phyloP scores from a whole-genome alignment of 2,329 filamentous ascomycete genomes.

The Boeremia lycopersici region DNA sequence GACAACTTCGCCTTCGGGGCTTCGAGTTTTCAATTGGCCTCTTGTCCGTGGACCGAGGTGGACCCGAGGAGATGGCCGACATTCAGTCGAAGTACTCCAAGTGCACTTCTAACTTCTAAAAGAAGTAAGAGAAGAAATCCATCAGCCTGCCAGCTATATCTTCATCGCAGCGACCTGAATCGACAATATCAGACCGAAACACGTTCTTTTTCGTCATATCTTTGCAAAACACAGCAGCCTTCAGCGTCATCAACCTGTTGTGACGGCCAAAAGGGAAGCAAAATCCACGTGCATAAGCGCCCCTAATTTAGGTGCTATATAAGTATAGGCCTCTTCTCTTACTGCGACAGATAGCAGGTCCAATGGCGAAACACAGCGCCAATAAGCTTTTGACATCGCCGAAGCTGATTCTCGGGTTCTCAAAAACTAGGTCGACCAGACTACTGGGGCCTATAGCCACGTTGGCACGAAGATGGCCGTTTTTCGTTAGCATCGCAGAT shows the following conservation, averaged over 20 bases:
- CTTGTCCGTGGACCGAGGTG: not conserved
- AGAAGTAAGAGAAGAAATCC: not conserved
- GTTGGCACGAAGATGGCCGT: conserved; percentile 16
- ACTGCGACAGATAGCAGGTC: not conserved
- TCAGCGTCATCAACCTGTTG: not conserved
- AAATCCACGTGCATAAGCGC: no score
- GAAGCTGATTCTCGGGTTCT: conserved; percentile 11
- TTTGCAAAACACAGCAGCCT: not conserved
- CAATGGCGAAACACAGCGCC: conserved; percentile 10
- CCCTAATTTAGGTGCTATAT: no score
- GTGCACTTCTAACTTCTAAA: not conserved
- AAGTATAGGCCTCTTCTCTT: no score
- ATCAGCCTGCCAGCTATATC: not conserved
- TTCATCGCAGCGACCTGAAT: not conserved
- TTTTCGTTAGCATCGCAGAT: conserved; percentile 28
- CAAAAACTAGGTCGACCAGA: conserved; percentile 19
- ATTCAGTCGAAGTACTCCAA: conserved; percentile 1
- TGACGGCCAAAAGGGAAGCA: no score
- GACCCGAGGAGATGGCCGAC: not conserved
- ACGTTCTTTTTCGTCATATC: not conserved
- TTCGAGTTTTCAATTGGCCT: not conserved
- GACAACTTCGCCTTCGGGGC: not conserved
- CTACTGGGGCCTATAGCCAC: conserved; percentile 17
- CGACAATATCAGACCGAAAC: not conserved
- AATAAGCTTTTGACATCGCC: conserved; percentile 11